phyloP scores from a whole-genome alignment of 2,329 filamentous ascomycete genomes.

The Daldinia sp. region DNA sequence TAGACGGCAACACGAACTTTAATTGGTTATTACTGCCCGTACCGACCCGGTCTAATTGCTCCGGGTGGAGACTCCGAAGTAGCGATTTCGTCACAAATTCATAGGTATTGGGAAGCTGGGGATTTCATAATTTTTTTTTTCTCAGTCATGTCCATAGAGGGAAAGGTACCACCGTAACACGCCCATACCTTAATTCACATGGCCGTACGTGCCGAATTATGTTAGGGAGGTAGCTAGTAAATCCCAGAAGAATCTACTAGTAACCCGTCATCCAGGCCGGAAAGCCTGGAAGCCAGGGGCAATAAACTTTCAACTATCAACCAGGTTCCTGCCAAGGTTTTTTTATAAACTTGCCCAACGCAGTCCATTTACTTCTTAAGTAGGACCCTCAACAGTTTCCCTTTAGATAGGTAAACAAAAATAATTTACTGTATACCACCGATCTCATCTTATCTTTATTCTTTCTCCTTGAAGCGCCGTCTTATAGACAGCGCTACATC shows the following conservation, averaged over 20 bases:
- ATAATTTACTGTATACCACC: background rate
- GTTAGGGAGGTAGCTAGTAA: background rate
- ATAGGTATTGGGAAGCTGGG: background rate
- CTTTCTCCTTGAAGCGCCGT: background rate
- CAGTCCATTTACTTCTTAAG: slow-evolving; percentile 16
- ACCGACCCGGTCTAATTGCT: slow-evolving; percentile 33
- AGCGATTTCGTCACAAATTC: slow-evolving; percentile 38
- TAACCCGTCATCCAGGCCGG: background rate
- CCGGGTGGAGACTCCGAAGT: slow-evolving; percentile 22
- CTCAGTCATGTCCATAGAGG: slow-evolving; percentile 8
- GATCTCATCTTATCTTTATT: background rate
- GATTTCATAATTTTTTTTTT: slow-evolving; percentile 19
- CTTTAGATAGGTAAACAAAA: background rate
- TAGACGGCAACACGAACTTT: background rate
- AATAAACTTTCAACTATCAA: slow-evolving; percentile 25
- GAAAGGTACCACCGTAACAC: slow-evolving; percentile 7
- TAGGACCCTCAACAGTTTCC: slow-evolving; percentile 1
- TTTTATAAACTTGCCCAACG: slow-evolving; percentile 34
- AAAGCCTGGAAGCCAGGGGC: slow-evolving; percentile 5
- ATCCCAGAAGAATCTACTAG: slow-evolving; percentile 29
- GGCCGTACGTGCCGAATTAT: slow-evolving; percentile 4
- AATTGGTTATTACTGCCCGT: slow-evolving; percentile 22
- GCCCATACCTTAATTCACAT: slow-evolving; percentile 4
- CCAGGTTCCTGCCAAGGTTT: slow-evolving; percentile 37
- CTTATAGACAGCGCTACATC: background rate